Evolutionary conservation across 1,139 yeast genomes (phyloP).

Genomic region (Diutina siamensis): DNA sequence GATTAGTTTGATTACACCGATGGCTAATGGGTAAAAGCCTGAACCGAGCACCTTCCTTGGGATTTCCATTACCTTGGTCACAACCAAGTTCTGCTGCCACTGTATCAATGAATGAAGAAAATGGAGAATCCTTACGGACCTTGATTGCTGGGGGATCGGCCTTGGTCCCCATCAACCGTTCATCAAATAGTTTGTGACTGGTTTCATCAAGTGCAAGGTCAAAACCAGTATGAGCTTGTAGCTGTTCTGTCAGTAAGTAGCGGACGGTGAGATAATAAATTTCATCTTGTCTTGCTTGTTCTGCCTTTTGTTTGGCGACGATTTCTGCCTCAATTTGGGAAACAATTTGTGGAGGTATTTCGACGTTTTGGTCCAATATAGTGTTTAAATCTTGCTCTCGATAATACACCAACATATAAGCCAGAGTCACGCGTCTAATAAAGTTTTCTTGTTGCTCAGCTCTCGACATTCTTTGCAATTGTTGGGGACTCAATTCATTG

Average conservation of each 20-base stretch:
- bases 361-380: conserved; percentile 44
- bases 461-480: conserved; percentile 39
- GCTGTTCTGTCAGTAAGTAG: conserved; percentile 40
- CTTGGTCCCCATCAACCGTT: conserved; percentile 23
- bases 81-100: conserved; percentile 35
- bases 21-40: conserved; percentile 57
- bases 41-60: conserved; percentile 17
- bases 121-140: conserved; percentile 46
- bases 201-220: conserved; percentile 58
- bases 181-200: conserved; percentile 27
- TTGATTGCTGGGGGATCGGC: conserved; percentile 33
- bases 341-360: conserved; percentile 64
- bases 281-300: conserved; percentile 65
- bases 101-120: conserved; percentile 37
- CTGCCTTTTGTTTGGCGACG: conserved; percentile 42
- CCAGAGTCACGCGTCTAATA: conserved; percentile 76
- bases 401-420: conserved; percentile 92
- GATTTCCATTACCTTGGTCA: neutral
- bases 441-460: conserved; percentile 53
- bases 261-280: conserved; percentile 58
- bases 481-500: conserved; percentile 38
- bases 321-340: conserved; percentile 51
- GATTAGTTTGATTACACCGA: conserved; percentile 62
- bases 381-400: conserved; percentile 49
- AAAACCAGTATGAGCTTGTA: conserved; percentile 56